phyloP scores from a whole-genome alignment of 1,284 basidiomycete species.

The Sporisorium iseilematis-ciliati region DNA sequence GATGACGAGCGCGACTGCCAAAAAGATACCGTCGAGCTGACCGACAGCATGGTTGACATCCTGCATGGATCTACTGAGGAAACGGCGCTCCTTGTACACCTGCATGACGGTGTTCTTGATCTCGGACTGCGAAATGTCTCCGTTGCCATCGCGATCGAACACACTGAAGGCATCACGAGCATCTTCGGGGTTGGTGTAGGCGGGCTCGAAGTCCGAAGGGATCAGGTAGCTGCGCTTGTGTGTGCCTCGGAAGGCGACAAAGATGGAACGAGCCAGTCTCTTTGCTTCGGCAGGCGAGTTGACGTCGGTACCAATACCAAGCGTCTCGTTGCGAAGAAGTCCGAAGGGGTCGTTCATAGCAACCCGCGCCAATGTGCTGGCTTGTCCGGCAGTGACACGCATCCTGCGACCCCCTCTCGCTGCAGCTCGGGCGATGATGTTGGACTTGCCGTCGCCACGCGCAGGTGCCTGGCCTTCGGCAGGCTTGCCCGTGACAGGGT shows the following conservation, averaged over 20 bases:
- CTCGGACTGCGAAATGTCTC: slow-evolving; percentile 81
- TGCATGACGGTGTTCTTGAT: slow-evolving; percentile 78
- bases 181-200: slow-evolving; percentile 75
- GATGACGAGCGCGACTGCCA: slow-evolving; percentile 54
- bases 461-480: slow-evolving; percentile 45
- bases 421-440: slow-evolving; percentile 40
- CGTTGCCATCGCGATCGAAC: slow-evolving; percentile 79
- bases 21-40: slow-evolving; percentile 61
- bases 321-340: slow-evolving; percentile 49
- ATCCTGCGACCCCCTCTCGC: slow-evolving; percentile 32
- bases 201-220: slow-evolving; percentile 79
- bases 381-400: slow-evolving; percentile 38
- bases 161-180: slow-evolving; percentile 79
- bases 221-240: slow-evolving; percentile 75
- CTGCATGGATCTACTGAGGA: slow-evolving; percentile 62
- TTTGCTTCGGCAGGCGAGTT: slow-evolving; percentile 66
- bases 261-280: slow-evolving; percentile 80
- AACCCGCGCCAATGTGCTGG: slow-evolving; percentile 56
- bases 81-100: slow-evolving; percentile 66
- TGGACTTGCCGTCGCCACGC: slow-evolving; percentile 43
- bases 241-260: slow-evolving; percentile 74
- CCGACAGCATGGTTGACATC: slow-evolving; percentile 66
- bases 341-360: slow-evolving; percentile 58
- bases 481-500: slow-evolving; percentile 33
- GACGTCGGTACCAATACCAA: slow-evolving; percentile 63